Percentiles rank a stretch among this genome's conserved stretches.
Evolutionary conservation across 1,284 basidiomycete genomes (phyloP).

Genomic region (Ganoderma resinaceum): DNA sequence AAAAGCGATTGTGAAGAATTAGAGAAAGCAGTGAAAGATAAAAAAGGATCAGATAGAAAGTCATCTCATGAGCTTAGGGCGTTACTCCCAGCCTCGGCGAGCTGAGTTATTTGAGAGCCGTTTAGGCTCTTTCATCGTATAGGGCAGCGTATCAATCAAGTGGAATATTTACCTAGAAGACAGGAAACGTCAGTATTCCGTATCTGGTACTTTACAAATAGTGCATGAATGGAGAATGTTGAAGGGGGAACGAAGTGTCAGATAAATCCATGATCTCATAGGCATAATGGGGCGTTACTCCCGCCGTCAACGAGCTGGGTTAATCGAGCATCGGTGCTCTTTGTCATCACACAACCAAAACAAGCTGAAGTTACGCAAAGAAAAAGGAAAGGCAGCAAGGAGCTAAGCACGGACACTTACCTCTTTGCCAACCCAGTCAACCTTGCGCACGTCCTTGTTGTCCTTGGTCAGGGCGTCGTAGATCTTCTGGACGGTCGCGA

Average conservation of each 20-base stretch:
- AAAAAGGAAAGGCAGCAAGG: neutral
- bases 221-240: constrained; percentile 44
- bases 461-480: constrained; percentile 84
- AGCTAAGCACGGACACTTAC: constrained; percentile 53
- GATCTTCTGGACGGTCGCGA: constrained; percentile 89
- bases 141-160: constrained; percentile 31
- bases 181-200: constrained; percentile 9
- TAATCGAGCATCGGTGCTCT: constrained; percentile 44
- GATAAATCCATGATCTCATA: constrained; percentile 62
- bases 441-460: constrained; percentile 93
- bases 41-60: constrained; percentile 49
- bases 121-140: constrained; percentile 71
- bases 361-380: neutral
- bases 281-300: constrained; percentile 71
- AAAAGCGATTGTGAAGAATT: constrained; percentile 8
- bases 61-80: constrained; percentile 70
- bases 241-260: constrained; percentile 46
- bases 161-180: constrained; percentile 29
- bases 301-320: constrained; percentile 48
- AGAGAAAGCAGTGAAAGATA: constrained; percentile 7
- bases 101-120: constrained; percentile 63
- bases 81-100: constrained; percentile 61
- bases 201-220: neutral
- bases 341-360: constrained; percentile 40
- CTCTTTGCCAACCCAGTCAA: constrained; percentile 97